Base-by-base conservation (phyloP, 1,284 basidiomycete species). In the Leccinum solheimii region DNA sequence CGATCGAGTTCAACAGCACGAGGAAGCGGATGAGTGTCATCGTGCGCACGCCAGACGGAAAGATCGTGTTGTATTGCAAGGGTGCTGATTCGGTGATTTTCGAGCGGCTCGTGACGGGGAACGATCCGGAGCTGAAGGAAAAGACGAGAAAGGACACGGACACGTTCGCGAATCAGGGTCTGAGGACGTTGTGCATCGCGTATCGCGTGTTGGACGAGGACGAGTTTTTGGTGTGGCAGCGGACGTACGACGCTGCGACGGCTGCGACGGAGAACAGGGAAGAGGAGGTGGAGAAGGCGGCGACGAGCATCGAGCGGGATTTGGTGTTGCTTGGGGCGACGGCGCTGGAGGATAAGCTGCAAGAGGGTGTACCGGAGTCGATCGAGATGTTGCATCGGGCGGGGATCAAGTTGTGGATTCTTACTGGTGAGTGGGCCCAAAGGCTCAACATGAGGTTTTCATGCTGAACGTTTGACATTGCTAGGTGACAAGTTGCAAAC, bases 81-180 rank as follows among this genome's bases (percentile, higher is more conserved):
- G 96, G 96, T n/a, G 96, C 96, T 9, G 96, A 98, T 76, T 93
- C 88, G 67, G 94, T 98, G 69, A 92, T 98, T 69, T 97, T 96
- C 72, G 87, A 90, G 68, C 87, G 96, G 11, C 82, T 99, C 2
- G 82, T 84, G 19, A 76, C 80, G 32, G 85, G 92, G 67, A 93
- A 94, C 69, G 90, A 97, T 68, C 80, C 81, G 13, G 80, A 70
- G 57, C 72, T 97, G 64, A 94, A 94, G 80, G 86, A 86, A 59
- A 78, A 85, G 72, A 98, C 95, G 27, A 81, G 82, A 66, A 85
- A 84, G 73, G 94, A 98, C 73, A 91, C 98, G 84, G 96, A 98
- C 76, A 81, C 81, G 56, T 98, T 97, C 75, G 96, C 97, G 59
- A 98, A 98, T 68, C 91, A 85, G 54, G 97, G 97, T 49, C 75